These are phyloP conservation scores for Pulicaria dysenterica DNA, from an alignment of 129 eudicot genomes.

Conservation along the genomic window DNA sequence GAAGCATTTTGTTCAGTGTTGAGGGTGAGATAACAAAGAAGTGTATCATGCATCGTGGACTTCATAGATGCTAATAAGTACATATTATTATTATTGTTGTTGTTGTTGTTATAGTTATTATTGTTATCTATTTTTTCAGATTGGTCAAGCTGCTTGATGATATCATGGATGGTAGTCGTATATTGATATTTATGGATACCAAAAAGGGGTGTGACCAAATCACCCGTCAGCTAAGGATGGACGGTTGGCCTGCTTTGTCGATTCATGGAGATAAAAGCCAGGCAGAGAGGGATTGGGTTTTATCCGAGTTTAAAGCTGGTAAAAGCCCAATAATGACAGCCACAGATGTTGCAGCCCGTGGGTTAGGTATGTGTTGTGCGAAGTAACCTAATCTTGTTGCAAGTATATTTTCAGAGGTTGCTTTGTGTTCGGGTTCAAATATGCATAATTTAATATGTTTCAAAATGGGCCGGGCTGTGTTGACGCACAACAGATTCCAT, in stretches of 20 bases:
- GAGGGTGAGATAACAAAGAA: neutral
- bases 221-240: conserved; percentile 90
- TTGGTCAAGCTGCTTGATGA: conserved; percentile 93
- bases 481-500: too few species aligned
- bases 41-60: neutral
- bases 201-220: conserved; percentile 95
- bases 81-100: neutral
- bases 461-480: too few species aligned
- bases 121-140: conserved; percentile 34
- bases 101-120: too few species aligned
- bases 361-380: conserved; percentile 65
- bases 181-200: conserved; percentile 92
- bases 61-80: neutral
- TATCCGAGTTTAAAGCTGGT: conserved; percentile 88
- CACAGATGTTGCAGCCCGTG: conserved; percentile 98
- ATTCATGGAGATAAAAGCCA: conserved; percentile 99
- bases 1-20: neutral
- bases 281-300: conserved; percentile 99
- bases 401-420: neutral
- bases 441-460: too few species aligned
- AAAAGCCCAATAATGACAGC: conserved; percentile 98
- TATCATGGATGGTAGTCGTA: conserved; percentile 97
- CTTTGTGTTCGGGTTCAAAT: too few species aligned
- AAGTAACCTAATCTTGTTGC: neutral
- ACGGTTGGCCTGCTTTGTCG: conserved; percentile 97